Conservation (phyloP, 2,329 filamentous ascomycete genomes). For the Dissoconium aciculare region DNA sequence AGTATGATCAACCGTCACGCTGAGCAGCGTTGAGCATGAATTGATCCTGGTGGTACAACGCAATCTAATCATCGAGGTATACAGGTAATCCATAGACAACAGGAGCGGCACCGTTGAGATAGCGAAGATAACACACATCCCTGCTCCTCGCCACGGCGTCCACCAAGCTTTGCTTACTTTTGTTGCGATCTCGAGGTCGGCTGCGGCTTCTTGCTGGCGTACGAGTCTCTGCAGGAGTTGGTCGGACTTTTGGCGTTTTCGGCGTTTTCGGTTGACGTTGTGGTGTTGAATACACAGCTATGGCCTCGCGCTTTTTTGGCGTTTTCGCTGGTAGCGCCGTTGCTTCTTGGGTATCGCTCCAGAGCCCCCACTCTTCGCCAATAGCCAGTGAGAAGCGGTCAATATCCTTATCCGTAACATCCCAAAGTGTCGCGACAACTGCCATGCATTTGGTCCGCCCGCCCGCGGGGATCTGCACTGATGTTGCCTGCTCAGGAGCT, state of each 20-base stretch:
- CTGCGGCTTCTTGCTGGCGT: constrained; percentile 17
- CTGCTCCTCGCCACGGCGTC: constrained; percentile 65
- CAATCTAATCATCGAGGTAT: constrained; percentile 49
- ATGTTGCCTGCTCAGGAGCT: neutral
- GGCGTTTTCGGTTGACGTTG: constrained; percentile 20
- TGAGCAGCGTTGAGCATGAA: too few species aligned
- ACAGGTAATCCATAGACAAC: constrained; percentile 93
- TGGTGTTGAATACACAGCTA: constrained; percentile 16
- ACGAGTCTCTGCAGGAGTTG: constrained; percentile 19
- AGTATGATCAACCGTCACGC: too few species aligned
- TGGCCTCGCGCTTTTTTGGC: constrained; percentile 15
- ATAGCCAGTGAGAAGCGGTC: constrained; percentile 72
- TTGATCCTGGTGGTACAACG: too few species aligned
- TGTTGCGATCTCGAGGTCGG: constrained; percentile 22
- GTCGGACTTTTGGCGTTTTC: constrained; percentile 22
- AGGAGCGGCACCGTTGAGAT: constrained; percentile 84
- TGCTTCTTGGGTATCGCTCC: constrained; percentile 18
- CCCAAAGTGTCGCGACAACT: constrained; percentile 87
- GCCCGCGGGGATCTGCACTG: neutral
- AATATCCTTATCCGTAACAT: constrained; percentile 94
- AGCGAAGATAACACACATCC: constrained; percentile 69
- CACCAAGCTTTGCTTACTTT: constrained; percentile 41
- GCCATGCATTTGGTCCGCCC: constrained; percentile 37
- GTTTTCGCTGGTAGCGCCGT: constrained; percentile 15
- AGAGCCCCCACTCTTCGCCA: constrained; percentile 77